These are phyloP conservation scores for Ilyonectria mors-panacis DNA, from an alignment of 2,329 filamentous ascomycete genomes.

Conservation along the genomic window DNA sequence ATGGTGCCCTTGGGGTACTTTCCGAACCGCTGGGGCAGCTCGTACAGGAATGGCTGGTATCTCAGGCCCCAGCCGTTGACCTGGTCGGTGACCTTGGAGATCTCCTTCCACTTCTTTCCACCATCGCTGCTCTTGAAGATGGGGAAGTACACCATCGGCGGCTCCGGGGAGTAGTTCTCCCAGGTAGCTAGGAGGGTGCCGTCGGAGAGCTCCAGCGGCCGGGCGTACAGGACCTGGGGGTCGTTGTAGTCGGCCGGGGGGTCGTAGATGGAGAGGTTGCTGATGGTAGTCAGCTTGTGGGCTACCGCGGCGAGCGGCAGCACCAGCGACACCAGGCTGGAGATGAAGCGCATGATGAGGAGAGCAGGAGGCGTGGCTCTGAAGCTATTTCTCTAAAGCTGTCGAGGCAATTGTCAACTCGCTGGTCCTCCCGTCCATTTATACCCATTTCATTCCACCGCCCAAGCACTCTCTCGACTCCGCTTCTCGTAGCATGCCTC, in stretches of 20 bases:
- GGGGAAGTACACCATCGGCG: constrained; percentile 69
- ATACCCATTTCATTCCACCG: constrained; percentile 7
- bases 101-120: constrained; percentile 74
- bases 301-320: constrained; percentile 26
- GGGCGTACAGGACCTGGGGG: constrained; percentile 61
- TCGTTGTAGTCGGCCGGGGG: constrained; percentile 59
- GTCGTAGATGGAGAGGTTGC: constrained; percentile 56
- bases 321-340: constrained; percentile 17
- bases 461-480: constrained; percentile 2
- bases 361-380: background rate
- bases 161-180: constrained; percentile 71
- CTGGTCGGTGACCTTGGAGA: constrained; percentile 74
- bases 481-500: constrained; percentile 23
- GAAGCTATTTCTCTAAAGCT: constrained; percentile 10
- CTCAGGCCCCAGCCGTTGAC: constrained; percentile 77
- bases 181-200: constrained; percentile 67
- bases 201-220: constrained; percentile 61
- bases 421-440: constrained; percentile 15
- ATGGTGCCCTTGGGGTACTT: constrained; percentile 74
- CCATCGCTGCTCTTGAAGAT: constrained; percentile 67
- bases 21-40: constrained; percentile 71
- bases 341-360: constrained; percentile 27
- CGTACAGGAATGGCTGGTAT: constrained; percentile 79
- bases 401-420: background rate
- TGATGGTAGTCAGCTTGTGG: constrained; percentile 32